Conservation (phyloP, 2,329 filamentous ascomycete species). For the Verticillium albo-atrum region DNA sequence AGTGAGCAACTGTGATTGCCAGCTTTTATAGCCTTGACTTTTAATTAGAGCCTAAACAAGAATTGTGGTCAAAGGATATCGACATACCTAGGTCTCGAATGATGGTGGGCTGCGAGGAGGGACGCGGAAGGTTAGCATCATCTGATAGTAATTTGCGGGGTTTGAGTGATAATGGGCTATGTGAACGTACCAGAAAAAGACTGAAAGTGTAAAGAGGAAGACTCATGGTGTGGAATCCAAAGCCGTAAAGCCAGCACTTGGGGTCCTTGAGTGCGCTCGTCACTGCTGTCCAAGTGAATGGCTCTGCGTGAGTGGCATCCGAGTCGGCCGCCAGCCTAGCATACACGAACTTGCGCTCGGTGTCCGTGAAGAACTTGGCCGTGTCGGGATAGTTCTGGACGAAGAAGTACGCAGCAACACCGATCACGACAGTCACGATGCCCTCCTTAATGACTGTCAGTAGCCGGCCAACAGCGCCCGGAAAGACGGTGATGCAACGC, state of each 20-base stretch:
- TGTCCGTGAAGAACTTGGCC: conserved; percentile 50
- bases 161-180: no score
- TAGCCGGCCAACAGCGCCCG: no score
- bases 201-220: conserved; percentile 55
- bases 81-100: conserved; percentile 24
- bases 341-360: conserved; percentile 53
- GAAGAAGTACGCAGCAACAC: conserved; percentile 49
- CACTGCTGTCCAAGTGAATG: conserved; percentile 66
- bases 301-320: conserved; percentile 64
- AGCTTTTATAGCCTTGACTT: conserved; percentile 46
- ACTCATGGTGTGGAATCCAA: conserved; percentile 69
- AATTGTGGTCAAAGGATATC: neutral
- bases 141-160: no score
- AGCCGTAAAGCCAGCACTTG: conserved; percentile 68
- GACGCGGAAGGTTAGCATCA: no score
- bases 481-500: neutral
- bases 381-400: conserved; percentile 63
- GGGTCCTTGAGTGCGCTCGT: conserved; percentile 58
- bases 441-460: conserved; percentile 47
- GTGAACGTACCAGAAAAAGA: conserved; percentile 43
- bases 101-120: conserved; percentile 13
- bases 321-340: conserved; percentile 62
- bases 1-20: conserved; percentile 52
- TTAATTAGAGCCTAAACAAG: conserved; percentile 51
- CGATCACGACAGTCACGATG: conserved; percentile 48